Conservation (phyloP, 768 basidiomycete genomes). For the Inosperma sp. region DNA sequence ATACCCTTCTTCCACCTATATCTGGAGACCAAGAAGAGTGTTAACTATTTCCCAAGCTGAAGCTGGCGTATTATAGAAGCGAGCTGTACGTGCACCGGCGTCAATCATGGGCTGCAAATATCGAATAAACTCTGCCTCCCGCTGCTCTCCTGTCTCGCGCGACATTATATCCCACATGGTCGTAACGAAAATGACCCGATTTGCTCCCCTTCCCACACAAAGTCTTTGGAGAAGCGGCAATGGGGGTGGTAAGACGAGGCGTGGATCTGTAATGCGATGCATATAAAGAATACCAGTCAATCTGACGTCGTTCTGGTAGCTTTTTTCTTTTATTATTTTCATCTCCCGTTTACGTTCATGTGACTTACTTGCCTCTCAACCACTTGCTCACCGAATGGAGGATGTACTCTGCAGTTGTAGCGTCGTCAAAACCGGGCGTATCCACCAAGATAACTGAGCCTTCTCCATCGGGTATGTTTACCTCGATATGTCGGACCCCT, state of each 20-base stretch:
- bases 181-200: conserved; percentile 46
- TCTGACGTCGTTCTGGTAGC: conserved; percentile 8
- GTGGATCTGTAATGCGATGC: conserved; percentile 40
- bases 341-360: not conserved
- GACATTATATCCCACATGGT: conserved; percentile 45
- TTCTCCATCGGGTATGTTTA: not conserved
- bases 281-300: conserved; percentile 40
- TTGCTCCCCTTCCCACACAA: no score
- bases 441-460: no score
- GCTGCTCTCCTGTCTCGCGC: not conserved
- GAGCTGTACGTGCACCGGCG: conserved; percentile 7
- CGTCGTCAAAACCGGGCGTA: no score
- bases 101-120: conserved; percentile 18
- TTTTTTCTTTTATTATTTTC: not conserved
- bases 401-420: conserved; percentile 36
- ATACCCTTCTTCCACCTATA: no score
- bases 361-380: conserved; percentile 8
- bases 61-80: conserved; percentile 9
- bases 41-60: conserved; percentile 14
- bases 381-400: conserved; percentile 39
- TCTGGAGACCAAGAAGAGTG: no score
- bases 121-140: conserved; percentile 15
- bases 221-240: conserved; percentile 38
- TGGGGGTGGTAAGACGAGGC: conserved; percentile 40
- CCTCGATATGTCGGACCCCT: not conserved